Conservation (phyloP, 2,329 filamentous ascomycete species). For the Phoma sp. region DNA sequence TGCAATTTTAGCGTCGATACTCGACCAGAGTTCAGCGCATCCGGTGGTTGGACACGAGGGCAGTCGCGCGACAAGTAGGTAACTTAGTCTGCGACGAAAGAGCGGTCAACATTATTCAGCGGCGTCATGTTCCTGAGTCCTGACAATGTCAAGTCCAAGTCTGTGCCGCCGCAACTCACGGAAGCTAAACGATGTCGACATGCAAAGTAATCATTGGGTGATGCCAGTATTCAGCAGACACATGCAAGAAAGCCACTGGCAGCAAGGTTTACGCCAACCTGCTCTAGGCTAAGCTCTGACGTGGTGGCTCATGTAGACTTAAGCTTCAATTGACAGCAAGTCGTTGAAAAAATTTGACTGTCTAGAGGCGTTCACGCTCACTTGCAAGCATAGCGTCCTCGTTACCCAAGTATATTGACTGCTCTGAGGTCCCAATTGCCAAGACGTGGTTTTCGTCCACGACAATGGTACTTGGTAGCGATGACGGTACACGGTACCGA, state of each 20-base stretch:
- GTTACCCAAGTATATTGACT: background rate
- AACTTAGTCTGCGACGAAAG: slow-evolving; percentile 1
- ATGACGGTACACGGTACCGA: slow-evolving; percentile 8
- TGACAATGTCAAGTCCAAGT: slow-evolving; percentile 1
- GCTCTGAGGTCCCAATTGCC: slow-evolving; percentile 5
- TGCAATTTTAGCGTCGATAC: slow-evolving; percentile 8
- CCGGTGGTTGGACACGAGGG: slow-evolving; percentile 7
- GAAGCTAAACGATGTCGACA: slow-evolving; percentile 15
- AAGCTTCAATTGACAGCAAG: slow-evolving; percentile 17
- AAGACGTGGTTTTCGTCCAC: slow-evolving; percentile 11
- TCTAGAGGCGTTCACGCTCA: background rate
- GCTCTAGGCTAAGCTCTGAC: slow-evolving; percentile 8
- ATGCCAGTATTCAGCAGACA: background rate
- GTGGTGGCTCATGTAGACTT: slow-evolving; percentile 9
- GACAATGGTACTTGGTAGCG: slow-evolving; percentile 3
- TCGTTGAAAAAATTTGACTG: background rate
- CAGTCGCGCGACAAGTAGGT: background rate
- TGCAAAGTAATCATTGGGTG: slow-evolving; percentile 11
- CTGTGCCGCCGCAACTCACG: slow-evolving; percentile 12
- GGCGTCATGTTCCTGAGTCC: slow-evolving; percentile 8
- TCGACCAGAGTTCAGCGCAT: slow-evolving; percentile 4
- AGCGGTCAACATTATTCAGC: slow-evolving; percentile 10
- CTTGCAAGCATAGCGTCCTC: background rate
- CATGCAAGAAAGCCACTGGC: slow-evolving; percentile 6
- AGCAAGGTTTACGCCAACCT: slow-evolving; percentile 11